Conservation (phyloP, 257 asterid species). For the Vinca minor region DNA sequence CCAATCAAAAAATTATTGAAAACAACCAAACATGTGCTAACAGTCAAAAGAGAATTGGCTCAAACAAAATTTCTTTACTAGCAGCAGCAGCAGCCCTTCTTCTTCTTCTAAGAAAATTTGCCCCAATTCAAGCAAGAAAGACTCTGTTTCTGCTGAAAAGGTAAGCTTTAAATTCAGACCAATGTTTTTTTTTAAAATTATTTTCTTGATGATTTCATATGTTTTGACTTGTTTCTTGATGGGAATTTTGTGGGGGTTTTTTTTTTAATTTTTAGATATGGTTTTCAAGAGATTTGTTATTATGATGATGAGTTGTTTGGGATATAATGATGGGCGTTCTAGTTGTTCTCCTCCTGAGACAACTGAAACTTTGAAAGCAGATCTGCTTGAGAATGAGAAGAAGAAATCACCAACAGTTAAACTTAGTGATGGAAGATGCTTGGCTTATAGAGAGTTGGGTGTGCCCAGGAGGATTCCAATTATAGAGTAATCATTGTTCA, state of each 20-base stretch:
- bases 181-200: slow-evolving; percentile 1
- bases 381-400: slow-evolving; percentile 15
- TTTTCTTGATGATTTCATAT: not conserved
- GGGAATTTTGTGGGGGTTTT: too few relatives aligned
- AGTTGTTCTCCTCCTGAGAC: slow-evolving; percentile 35
- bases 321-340: slow-evolving; percentile 52
- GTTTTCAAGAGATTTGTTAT: slow-evolving; percentile 54
- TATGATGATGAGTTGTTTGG: slow-evolving; percentile 77
- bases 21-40: not conserved
- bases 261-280: slow-evolving; percentile 50
- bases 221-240: too few relatives aligned
- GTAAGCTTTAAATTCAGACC: slow-evolving; percentile 5
- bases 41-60: not conserved
- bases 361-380: slow-evolving; percentile 26
- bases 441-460: slow-evolving; percentile 84
- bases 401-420: slow-evolving; percentile 36
- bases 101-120: not conserved
- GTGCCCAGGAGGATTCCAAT: slow-evolving; percentile 55
- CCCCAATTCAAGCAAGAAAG: not conserved
- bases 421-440: slow-evolving; percentile 74
- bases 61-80: not conserved
- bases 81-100: slow-evolving; percentile 12
- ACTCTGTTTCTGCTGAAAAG: slow-evolving; percentile 11
- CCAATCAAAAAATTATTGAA: not conserved
- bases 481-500: slow-evolving; percentile 64